phyloP scores from a whole-genome alignment of 1,139 yeast genomes.

The Ashbya aceris region DNA sequence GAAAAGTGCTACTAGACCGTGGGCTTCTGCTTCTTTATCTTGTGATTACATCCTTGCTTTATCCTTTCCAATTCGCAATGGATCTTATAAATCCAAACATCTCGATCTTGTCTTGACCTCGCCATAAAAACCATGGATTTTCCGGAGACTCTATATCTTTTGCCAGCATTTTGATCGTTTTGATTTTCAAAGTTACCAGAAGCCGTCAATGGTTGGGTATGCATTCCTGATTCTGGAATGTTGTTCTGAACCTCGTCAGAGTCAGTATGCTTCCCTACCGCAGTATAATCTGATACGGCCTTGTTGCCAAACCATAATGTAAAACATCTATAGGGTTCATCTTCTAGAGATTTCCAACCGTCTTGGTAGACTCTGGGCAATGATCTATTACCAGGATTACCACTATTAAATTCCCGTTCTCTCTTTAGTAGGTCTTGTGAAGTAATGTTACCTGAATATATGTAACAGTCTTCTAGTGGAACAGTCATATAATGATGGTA shows the following conservation, averaged over 20 bases:
- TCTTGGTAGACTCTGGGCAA: conserved; percentile 68
- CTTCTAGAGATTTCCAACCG: conserved; percentile 80
- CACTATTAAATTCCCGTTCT: conserved; percentile 37
- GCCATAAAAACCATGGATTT: conserved; percentile 67
- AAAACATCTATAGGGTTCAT: conserved; percentile 62
- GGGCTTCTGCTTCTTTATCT: background rate
- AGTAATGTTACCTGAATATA: conserved; percentile 63
- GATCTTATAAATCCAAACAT: conserved; percentile 67
- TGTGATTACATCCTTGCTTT: conserved; percentile 10
- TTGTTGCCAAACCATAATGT: conserved; percentile 77
- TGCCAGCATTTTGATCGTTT: conserved; percentile 35
- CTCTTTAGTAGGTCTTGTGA: conserved; percentile 46
- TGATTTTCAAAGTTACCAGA: background rate
- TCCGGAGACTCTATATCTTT: conserved; percentile 60
- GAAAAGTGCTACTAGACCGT: background rate
- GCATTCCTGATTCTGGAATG: background rate
- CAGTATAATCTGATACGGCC: conserved; percentile 11
- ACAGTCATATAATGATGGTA: conserved; percentile 47
- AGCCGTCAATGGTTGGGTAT: background rate
- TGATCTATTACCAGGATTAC: conserved; percentile 46
- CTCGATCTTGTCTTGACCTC: conserved; percentile 73
- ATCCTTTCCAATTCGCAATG: conserved; percentile 57
- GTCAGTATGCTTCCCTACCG: conserved; percentile 5
- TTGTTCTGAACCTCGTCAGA: conserved; percentile 7
- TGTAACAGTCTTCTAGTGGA: conserved; percentile 58